These are phyloP conservation scores for Fusarium vanettenii DNA, from an alignment of 2,329 filamentous ascomycete genomes.

Conservation along the genomic window DNA sequence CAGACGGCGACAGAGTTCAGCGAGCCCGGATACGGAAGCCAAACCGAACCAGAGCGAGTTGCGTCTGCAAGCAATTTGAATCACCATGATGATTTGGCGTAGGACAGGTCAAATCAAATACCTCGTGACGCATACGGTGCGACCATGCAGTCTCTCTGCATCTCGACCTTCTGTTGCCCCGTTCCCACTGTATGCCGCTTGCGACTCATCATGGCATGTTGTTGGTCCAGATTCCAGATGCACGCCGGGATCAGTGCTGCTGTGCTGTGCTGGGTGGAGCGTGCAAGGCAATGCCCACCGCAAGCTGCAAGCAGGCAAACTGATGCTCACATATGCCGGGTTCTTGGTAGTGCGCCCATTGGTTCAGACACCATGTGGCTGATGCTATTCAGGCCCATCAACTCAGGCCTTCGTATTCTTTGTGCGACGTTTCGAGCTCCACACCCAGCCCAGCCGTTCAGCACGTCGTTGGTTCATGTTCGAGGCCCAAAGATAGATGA, in stretches of 20 bases:
- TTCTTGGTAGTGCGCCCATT: conserved; percentile 10
- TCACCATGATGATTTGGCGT: not conserved
- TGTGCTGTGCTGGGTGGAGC: conserved; percentile 21
- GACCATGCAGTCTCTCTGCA: conserved; percentile 10
- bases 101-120: conserved; percentile 35
- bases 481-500: not conserved
- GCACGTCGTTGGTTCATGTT: not conserved
- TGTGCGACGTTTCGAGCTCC: conserved; percentile 19
- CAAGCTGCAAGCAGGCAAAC: conserved; percentile 34
- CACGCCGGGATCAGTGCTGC: not conserved
- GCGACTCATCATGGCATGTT: conserved; percentile 11
- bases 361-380: conserved; percentile 13
- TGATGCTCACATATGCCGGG: conserved; percentile 12
- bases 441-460: conserved; percentile 5
- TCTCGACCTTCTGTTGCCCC: not conserved
- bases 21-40: conserved; percentile 29
- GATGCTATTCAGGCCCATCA: conserved; percentile 23
- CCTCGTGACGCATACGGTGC: conserved; percentile 23
- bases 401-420: conserved; percentile 28
- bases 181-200: conserved; percentile 4
- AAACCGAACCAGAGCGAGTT: conserved; percentile 23
- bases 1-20: conserved; percentile 31
- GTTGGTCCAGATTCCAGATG: not conserved
- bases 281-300: conserved; percentile 2
- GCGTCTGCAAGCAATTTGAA: conserved; percentile 28